phyloP scores from a whole-genome alignment of 345 rosid genomes.

The Linum usitatissimum region DNA sequence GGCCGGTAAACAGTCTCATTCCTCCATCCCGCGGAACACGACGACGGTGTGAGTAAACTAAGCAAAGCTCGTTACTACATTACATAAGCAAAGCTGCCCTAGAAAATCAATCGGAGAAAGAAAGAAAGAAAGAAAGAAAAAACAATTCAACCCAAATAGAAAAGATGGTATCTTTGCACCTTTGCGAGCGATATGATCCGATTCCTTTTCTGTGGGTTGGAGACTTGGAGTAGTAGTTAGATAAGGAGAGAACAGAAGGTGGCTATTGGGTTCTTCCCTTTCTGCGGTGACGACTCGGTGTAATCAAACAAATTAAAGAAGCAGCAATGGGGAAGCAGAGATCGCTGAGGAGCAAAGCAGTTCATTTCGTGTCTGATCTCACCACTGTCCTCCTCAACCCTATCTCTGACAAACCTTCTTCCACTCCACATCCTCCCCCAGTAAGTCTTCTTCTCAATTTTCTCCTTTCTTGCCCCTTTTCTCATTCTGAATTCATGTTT shows the following conservation, averaged over 20 bases:
- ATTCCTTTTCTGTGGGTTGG: no score
- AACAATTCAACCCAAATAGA: no score
- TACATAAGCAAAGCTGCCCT: background rate
- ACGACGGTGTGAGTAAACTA: background rate
- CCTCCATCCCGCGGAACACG: background rate
- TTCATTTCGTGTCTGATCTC: conserved; percentile 84
- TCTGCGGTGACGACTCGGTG: background rate
- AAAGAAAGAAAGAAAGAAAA: no score
- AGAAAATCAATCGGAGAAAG: no score
- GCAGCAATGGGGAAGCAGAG: conserved; percentile 46
- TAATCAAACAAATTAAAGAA: background rate
- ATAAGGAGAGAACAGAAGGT: no score
- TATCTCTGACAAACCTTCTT: conserved; percentile 54
- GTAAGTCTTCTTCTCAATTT: conserved; percentile 20
- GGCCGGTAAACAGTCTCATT: background rate
- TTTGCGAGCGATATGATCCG: no score
- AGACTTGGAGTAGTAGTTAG: no score
- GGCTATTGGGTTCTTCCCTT: background rate
- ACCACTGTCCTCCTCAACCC: conserved; percentile 93
- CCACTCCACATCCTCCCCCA: conserved; percentile 14
- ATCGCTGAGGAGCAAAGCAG: conserved; percentile 84
- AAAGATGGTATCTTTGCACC: no score
- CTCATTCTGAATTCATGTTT: background rate
- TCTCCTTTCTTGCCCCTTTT: background rate
- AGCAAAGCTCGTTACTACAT: background rate